Conservation (phyloP, 495 filamentous ascomycete species). For the Aspergillus indologenus region DNA sequence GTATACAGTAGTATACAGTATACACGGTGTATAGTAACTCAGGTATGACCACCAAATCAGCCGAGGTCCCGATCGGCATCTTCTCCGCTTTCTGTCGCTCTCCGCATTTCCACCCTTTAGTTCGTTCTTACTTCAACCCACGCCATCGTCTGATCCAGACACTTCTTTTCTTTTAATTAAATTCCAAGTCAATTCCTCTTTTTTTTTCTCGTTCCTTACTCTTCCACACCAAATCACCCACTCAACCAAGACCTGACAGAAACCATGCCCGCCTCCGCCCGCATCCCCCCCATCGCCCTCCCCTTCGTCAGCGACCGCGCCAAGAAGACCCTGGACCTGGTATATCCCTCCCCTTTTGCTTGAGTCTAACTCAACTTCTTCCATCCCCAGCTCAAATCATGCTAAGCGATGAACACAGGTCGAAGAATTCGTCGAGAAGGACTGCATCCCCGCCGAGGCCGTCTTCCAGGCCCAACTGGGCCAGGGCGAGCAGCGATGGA, state of each 20-base stretch:
- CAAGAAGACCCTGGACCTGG: constrained; percentile 66
- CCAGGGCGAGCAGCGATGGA: constrained; percentile 69
- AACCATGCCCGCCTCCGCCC: constrained; percentile 59
- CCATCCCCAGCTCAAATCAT: no score
- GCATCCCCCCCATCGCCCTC: constrained; percentile 66
- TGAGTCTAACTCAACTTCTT: no score
- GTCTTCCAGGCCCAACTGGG: constrained; percentile 77
- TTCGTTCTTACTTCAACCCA: no score
- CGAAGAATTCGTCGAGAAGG: constrained; percentile 94
- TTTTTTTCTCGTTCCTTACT: background rate
- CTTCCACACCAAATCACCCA: background rate
- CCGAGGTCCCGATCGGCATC: constrained; percentile 20
- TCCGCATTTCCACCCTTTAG: constrained; percentile 9
- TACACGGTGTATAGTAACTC: no score
- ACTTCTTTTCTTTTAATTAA: background rate
- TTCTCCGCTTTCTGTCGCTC: constrained; percentile 18
- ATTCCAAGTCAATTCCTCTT: background rate
- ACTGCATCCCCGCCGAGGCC: constrained; percentile 83
- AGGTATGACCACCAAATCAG: no score
- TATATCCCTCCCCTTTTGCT: constrained; percentile 23
- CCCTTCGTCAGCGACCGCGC: constrained; percentile 74
- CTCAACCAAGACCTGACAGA: background rate
- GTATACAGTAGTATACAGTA: no score
- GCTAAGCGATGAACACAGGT: constrained; percentile 63
- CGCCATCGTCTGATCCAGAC: background rate